Base-by-base conservation (phyloP, 345 rosid genomes). In the Dovyalis caffra region DNA sequence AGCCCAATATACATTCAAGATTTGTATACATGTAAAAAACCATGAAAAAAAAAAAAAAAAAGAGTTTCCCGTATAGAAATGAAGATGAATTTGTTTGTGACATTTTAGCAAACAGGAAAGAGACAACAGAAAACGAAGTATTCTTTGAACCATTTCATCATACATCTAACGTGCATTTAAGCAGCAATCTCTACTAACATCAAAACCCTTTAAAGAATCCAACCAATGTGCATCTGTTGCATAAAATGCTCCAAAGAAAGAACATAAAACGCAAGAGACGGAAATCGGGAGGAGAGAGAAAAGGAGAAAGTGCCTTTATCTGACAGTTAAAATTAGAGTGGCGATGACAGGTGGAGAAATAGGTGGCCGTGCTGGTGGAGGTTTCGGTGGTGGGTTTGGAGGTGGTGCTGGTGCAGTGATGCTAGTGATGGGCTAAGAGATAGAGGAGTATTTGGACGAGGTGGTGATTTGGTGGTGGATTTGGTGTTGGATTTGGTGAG, bases 111-210 rank as follows among this genome's bases (percentile, higher is more conserved):
- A 20, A 7, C 37, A 29, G 20, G 11, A 31, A 63, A 28, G 31
- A 8, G 10, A 16, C 32, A 23, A 56, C 32, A 33, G 49, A 15
- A 4, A 33, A 1, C 0, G 34, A 66, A 26, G 14, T 20, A 43
- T 29, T 38, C 61, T 32, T 45, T 76, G 71, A 40, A 49, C 33
- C 77, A 72, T 80, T 72, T 53, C 35, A 80, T 68, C 72, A 28
- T 76, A 65, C 80, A 76, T 9, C 28, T 51, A 66, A 12, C n/a
- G 4, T 33, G 51, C 77, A 49, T 14, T 23, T 23, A 14, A 64
- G 6, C n/a, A 20, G 18, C 56, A 6, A 49, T 0, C 23, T 49
- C 23, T 6, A 18, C 45, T 40, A 11, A 11, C 45, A 40, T 40
- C 45, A 40, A 40, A 0, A 40, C 8, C 21, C 23, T 53, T n/a